Conservation (phyloP, 2,329 filamentous ascomycete genomes). For the Orbilia ellipsospora region DNA sequence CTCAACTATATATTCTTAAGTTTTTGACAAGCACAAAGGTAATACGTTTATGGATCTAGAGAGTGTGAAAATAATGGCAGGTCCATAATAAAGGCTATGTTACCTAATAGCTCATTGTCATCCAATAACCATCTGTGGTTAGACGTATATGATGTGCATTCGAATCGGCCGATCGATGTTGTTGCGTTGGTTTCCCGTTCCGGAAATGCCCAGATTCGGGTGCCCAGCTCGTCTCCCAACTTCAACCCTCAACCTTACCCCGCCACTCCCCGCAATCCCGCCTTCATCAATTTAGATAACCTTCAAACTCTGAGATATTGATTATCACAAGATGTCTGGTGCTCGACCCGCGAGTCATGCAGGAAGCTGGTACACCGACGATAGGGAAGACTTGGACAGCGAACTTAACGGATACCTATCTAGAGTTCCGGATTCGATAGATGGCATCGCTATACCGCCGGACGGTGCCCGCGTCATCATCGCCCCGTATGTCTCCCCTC, state of each 20-base stretch:
- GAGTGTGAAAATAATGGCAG: no score
- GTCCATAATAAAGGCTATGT: no score
- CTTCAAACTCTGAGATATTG: background rate
- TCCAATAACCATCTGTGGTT: no score
- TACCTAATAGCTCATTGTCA: no score
- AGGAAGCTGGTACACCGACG: slow-evolving; percentile 84
- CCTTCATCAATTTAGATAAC: background rate
- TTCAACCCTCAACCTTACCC: background rate
- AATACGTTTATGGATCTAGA: no score
- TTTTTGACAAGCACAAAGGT: no score
- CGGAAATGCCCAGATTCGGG: no score
- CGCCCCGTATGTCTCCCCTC: slow-evolving; percentile 74
- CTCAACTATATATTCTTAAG: no score
- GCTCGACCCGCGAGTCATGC: slow-evolving; percentile 74
- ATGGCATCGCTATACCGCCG: slow-evolving; percentile 67
- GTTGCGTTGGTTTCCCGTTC: no score
- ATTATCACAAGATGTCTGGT: slow-evolving; percentile 25
- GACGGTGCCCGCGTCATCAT: slow-evolving; percentile 80
- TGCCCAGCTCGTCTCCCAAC: slow-evolving; percentile 3
- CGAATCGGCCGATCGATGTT: no score
- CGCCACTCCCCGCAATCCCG: background rate
- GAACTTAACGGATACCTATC: slow-evolving; percentile 81
- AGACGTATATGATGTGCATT: no score
- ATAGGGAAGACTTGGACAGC: slow-evolving; percentile 69
- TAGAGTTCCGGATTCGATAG: slow-evolving; percentile 74